A percentile compares a stretch with the other conserved stretches of the same genome.
Conservation (phyloP, 164 flowering plant genomes). For the Stephania cephalantha region DNA sequence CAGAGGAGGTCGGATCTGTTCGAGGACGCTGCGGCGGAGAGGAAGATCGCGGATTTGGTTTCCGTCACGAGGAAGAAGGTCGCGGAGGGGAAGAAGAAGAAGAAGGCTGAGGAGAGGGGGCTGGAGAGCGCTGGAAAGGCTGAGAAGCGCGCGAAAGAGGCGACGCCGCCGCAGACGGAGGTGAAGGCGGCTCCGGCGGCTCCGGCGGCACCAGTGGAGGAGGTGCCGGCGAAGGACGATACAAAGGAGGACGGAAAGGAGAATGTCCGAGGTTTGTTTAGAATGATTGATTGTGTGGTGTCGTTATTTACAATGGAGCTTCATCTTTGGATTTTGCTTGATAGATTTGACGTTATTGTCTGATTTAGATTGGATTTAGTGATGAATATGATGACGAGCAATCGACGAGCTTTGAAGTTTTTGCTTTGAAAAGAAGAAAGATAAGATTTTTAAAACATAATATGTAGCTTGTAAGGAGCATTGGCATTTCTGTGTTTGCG, state of each 20-base stretch:
- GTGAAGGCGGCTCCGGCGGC: too few relatives aligned
- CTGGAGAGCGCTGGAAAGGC: neutral
- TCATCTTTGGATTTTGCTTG: too few relatives aligned
- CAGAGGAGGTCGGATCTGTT: conserved; percentile 1
- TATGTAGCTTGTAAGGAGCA: too few relatives aligned
- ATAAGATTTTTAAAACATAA: too few relatives aligned
- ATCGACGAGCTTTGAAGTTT: too few relatives aligned
- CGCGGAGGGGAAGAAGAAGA: neutral
- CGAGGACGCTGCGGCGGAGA: neutral
- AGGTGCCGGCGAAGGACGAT: neutral
- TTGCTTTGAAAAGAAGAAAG: too few relatives aligned
- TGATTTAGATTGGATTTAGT: too few relatives aligned
- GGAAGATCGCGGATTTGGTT: conserved; percentile 1
- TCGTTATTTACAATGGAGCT: too few relatives aligned
- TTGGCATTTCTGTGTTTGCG: too few relatives aligned
- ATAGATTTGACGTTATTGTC: too few relatives aligned
- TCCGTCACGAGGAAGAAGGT: neutral
- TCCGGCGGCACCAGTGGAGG: neutral
- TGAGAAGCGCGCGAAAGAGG: neutral
- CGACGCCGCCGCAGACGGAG: neutral
- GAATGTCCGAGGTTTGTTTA: neutral
- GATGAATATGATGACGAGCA: too few relatives aligned
- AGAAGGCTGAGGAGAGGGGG: conserved; percentile 2
- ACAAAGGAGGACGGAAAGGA: neutral
- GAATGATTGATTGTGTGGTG: too few relatives aligned